A percentile compares a stretch with the other conserved stretches of the same genome.
phyloP scores from a whole-genome alignment of 2,329 filamentous ascomycete genomes.

The Zymoseptoria tritici region DNA sequence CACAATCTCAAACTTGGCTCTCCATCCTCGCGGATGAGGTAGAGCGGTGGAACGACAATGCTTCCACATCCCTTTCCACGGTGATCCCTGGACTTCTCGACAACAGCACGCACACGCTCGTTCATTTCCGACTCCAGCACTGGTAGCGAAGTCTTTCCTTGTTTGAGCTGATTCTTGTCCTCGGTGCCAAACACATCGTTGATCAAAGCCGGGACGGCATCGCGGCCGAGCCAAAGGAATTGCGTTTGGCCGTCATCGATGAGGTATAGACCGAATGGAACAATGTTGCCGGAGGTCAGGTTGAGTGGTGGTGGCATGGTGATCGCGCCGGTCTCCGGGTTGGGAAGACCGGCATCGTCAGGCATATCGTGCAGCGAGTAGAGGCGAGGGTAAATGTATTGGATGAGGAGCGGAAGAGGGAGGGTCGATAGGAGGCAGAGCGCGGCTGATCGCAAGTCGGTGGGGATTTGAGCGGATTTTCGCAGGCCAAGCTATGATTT shows the following conservation, averaged over 20 bases:
- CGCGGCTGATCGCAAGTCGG: slow-evolving; percentile 86
- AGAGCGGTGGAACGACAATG: slow-evolving; percentile 86
- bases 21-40: slow-evolving; percentile 89
- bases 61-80: slow-evolving; percentile 80
- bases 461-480: slow-evolving; percentile 88
- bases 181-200: slow-evolving; percentile 82
- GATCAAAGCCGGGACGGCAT: slow-evolving; percentile 83
- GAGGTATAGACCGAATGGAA: slow-evolving; percentile 85
- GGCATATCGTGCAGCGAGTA: slow-evolving; percentile 96
- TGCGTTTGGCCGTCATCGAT: slow-evolving; percentile 97
- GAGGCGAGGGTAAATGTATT: slow-evolving; percentile 63
- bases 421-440: slow-evolving; percentile 91
- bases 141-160: slow-evolving; percentile 82
- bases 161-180: slow-evolving; percentile 75
- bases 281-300: slow-evolving; percentile 78
- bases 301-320: slow-evolving; percentile 77
- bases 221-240: slow-evolving; percentile 92
- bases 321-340: slow-evolving; percentile 81
- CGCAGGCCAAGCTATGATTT: slow-evolving; percentile 60
- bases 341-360: slow-evolving; percentile 78
- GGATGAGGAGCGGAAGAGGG: slow-evolving; percentile 79
- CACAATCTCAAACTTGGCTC: slow-evolving; percentile 92
- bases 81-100: slow-evolving; percentile 89
- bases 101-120: slow-evolving; percentile 80
- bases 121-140: slow-evolving; percentile 94